Percentiles rank a stretch among this genome's conserved stretches.
Evolutionary conservation across 1,284 basidiomycete genomes (phyloP).

Genomic region (Ceratobasidium sp.): DNA sequence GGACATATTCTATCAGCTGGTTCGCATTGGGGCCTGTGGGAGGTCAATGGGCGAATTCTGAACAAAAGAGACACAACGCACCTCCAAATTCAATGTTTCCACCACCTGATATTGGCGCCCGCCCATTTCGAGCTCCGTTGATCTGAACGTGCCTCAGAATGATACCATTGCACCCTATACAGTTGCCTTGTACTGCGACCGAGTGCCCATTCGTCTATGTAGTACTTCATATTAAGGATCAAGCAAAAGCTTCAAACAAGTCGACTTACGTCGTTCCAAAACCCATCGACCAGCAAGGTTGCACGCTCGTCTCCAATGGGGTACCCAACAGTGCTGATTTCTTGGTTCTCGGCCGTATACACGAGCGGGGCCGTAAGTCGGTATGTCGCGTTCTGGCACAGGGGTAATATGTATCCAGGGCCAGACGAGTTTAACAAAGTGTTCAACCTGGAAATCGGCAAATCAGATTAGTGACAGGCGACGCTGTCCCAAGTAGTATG

Average conservation of each 20-base stretch:
- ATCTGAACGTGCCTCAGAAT: constrained; percentile 54
- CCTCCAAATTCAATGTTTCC: constrained; percentile 47
- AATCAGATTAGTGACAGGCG: neutral
- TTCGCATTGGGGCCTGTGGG: constrained; percentile 56
- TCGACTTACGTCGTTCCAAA: constrained; percentile 32
- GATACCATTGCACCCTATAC: constrained; percentile 51
- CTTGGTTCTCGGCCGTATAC: constrained; percentile 62
- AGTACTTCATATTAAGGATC: constrained; percentile 50
- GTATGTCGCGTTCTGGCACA: constrained; percentile 61
- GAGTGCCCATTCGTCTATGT: constrained; percentile 48
- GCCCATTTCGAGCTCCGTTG: constrained; percentile 57
- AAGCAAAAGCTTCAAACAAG: constrained; percentile 51
- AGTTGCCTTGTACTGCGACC: constrained; percentile 52
- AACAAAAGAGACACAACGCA: constrained; percentile 13
- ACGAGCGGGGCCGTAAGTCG: constrained; percentile 59
- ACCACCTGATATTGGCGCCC: constrained; percentile 53
- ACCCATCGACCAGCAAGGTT: constrained; percentile 56
- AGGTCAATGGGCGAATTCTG: constrained; percentile 52
- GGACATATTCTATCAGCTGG: constrained; percentile 56
- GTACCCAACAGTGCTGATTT: constrained; percentile 61
- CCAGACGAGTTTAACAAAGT: constrained; percentile 51
- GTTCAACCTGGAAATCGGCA: neutral
- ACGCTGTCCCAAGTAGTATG: neutral
- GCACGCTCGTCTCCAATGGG: constrained; percentile 60
- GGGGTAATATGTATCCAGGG: constrained; percentile 59